Conservation (phyloP, 495 filamentous ascomycete species). For the Aspergillus baeticus region DNA sequence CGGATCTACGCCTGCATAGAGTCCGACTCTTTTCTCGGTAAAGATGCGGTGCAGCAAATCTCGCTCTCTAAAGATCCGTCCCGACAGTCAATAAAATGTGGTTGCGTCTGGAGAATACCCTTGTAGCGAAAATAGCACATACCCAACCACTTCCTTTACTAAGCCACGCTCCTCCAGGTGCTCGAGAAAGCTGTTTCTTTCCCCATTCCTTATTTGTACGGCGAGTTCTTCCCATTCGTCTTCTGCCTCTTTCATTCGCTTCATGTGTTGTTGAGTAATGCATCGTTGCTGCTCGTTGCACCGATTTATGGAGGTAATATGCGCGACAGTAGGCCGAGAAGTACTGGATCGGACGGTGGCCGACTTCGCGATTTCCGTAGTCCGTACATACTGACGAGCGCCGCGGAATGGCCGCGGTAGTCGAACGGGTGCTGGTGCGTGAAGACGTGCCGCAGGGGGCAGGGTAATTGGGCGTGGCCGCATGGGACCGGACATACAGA, state of each 20-base stretch:
- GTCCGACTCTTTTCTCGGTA: conserved; percentile 65
- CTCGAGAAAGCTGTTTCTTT: conserved; percentile 61
- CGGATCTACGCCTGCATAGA: conserved; percentile 90
- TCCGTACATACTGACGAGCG: conserved; percentile 27
- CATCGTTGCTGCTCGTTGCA: conserved; percentile 40
- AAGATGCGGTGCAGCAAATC: conserved; percentile 70
- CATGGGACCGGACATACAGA: conserved; percentile 26
- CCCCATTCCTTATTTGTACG: conserved; percentile 56
- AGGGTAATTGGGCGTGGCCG: conserved; percentile 24
- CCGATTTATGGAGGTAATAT: not conserved
- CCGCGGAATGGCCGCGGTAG: conserved; percentile 20
- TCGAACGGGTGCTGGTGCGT: conserved; percentile 6
- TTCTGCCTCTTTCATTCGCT: conserved; percentile 54
- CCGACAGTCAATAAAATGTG: conserved; percentile 13
- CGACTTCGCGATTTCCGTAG: conserved; percentile 21
- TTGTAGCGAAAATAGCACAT: conserved; percentile 23
- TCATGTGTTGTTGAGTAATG: conserved; percentile 48
- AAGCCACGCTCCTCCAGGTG: conserved; percentile 78
- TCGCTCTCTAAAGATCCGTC: conserved; percentile 44
- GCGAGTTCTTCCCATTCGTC: conserved; percentile 57
- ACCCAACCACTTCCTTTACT: conserved; percentile 82
- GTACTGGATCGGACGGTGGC: conserved; percentile 13
- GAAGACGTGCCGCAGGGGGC: conserved; percentile 26
- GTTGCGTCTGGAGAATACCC: not conserved
- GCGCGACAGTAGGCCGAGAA: conserved; percentile 18